Evolutionary conservation across 768 basidiomycete genomes (phyloP).

Genomic region (Russula earlei): DNA sequence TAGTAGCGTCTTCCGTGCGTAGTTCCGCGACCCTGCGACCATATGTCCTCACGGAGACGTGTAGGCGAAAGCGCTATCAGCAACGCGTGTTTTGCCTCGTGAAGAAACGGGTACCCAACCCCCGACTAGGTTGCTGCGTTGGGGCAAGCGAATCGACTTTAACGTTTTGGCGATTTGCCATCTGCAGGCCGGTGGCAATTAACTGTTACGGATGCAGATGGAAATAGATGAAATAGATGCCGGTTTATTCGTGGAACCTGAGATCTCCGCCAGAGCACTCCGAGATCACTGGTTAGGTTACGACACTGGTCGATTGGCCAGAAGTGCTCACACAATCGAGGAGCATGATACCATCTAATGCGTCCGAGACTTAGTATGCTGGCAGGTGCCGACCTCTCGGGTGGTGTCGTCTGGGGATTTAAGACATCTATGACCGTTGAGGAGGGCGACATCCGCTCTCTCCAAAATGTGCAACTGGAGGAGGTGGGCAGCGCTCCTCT

Average conservation of each 20-base stretch:
- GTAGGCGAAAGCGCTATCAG: slow-evolving; percentile 11
- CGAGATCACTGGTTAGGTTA: not conserved
- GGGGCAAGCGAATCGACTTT: slow-evolving; percentile 13
- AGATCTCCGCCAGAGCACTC: slow-evolving; percentile 14
- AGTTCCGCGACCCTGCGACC: slow-evolving; percentile 14
- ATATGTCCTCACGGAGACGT: slow-evolving; percentile 6
- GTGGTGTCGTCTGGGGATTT: slow-evolving; percentile 4
- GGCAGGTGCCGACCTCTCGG: slow-evolving; percentile 11
- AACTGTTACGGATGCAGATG: slow-evolving; percentile 11
- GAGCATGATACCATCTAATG: slow-evolving; percentile 16
- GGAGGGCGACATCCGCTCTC: slow-evolving; percentile 3
- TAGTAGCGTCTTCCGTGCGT: slow-evolving; percentile 2
- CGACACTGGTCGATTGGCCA: slow-evolving; percentile 6
- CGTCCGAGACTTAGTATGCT: slow-evolving; percentile 9
- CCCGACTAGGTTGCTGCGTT: not conserved
- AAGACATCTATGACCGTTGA: slow-evolving; percentile 1
- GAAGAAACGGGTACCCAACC: slow-evolving; percentile 7
- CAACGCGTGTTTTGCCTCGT: slow-evolving; percentile 16
- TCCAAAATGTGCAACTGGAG: slow-evolving; percentile 59
- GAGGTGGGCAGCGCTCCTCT: slow-evolving; percentile 40
- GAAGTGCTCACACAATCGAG: slow-evolving; percentile 6
- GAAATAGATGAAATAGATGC: not conserved
- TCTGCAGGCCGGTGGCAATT: slow-evolving; percentile 10
- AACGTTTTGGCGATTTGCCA: slow-evolving; percentile 22
- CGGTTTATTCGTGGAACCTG: slow-evolving; percentile 6